Conservation (phyloP, 345 rosid genomes). For the Arabis hirsuta region DNA sequence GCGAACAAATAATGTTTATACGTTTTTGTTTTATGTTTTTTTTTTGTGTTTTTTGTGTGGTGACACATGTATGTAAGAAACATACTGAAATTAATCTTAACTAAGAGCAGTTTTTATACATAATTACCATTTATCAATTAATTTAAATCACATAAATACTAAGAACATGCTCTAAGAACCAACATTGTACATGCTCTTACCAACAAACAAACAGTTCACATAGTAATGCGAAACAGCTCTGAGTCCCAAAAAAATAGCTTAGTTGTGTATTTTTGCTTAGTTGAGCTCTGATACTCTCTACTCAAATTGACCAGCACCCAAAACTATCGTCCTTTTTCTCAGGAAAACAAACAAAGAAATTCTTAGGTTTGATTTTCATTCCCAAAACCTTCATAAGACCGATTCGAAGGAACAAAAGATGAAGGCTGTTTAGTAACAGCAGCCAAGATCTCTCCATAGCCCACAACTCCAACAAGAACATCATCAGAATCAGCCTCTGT, state of each 20-base stretch:
- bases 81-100: no score
- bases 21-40: no score
- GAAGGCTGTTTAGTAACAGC: constrained; percentile 81
- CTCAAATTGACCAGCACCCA: constrained; percentile 13
- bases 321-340: not conserved
- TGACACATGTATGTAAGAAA: no score
- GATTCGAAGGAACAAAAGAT: constrained; percentile 44
- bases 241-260: not conserved
- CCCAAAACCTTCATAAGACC: constrained; percentile 48
- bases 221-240: constrained; percentile 10
- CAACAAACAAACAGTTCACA: constrained; percentile 9
- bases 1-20: no score
- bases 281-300: constrained; percentile 25
- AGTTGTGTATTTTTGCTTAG: not conserved
- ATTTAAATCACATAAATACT: no score
- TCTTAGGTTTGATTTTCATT: constrained; percentile 60
- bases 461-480: constrained; percentile 79
- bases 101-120: no score
- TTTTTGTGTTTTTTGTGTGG: no score
- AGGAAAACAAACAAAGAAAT: constrained; percentile 3
- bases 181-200: no score
- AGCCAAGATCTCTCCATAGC: constrained; percentile 78
- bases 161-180: no score
- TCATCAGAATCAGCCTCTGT: constrained; percentile 81
- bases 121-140: no score